Percentiles rank a stretch among this genome's conserved stretches.
Evolutionary conservation across 129 eudicot genomes (phyloP).

Genomic region (Artemisia annua): DNA sequence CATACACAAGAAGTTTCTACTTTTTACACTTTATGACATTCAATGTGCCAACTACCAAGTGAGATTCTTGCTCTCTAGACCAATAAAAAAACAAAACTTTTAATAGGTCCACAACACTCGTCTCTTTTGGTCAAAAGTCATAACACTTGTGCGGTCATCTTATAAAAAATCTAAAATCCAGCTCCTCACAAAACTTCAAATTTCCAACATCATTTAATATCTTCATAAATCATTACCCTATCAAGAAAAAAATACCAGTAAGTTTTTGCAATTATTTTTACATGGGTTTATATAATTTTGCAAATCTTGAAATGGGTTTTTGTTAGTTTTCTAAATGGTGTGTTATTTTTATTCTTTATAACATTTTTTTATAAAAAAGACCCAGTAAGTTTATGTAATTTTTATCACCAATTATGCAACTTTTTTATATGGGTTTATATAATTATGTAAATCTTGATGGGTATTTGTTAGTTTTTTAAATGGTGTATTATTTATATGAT

Average conservation of each 20-base stretch:
- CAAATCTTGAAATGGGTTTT: conserved; percentile 26
- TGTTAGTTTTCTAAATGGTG: neutral
- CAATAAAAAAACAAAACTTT: no score
- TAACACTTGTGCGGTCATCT: conserved; percentile 14
- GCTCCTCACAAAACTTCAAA: neutral
- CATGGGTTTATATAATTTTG: conserved; percentile 10
- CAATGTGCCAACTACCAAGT: no score
- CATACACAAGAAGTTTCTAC: no score
- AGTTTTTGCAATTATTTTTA: conserved; percentile 3
- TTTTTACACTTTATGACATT: no score
- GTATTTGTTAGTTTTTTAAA: neutral
- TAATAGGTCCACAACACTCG: no score
- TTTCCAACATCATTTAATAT: neutral
- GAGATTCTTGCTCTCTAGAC: no score
- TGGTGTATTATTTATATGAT: neutral
- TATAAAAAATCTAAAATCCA: neutral
- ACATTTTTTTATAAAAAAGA: neutral
- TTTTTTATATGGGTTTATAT: conserved; percentile 8
- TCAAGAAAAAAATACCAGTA: conserved; percentile 14
- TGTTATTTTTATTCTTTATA: neutral
- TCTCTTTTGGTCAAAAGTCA: neutral
- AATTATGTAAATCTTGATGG: conserved; percentile 25
- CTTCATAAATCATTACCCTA: neutral
- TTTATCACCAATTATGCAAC: conserved; percentile 1
- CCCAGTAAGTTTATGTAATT: conserved; percentile 20